Evolutionary conservation across 1,284 basidiomycete genomes (phyloP).

Genomic region (Trichosporon faecale): DNA sequence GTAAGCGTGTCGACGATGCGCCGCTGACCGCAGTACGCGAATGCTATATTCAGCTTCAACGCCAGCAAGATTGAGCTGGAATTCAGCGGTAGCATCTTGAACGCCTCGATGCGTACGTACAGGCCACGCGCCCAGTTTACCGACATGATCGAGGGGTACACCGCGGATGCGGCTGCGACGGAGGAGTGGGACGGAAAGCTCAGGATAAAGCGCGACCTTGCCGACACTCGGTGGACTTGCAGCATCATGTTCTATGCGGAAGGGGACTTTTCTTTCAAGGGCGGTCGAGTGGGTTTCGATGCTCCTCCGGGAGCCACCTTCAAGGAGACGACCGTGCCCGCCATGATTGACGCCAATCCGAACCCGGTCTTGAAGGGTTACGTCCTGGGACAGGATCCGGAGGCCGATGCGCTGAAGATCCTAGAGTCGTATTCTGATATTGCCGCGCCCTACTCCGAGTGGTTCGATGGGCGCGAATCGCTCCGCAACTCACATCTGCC

Average conservation of each 20-base stretch:
- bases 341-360: background rate
- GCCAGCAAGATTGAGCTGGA: background rate
- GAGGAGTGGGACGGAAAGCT: background rate
- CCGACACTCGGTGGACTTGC: background rate
- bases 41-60: background rate
- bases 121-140: background rate
- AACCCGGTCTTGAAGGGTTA: background rate
- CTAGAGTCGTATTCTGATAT: background rate
- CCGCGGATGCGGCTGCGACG: no score
- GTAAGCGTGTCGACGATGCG: background rate
- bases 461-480: background rate
- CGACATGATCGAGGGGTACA: background rate
- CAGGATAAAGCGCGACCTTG: background rate
- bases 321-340: background rate
- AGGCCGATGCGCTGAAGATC: background rate
- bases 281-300: background rate
- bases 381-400: background rate
- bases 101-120: no score
- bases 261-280: background rate
- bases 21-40: background rate
- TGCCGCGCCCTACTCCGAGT: background rate
- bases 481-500: background rate
- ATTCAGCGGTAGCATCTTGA: background rate
- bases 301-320: background rate
- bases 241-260: background rate